Evolutionary conservation across 768 basidiomycete genomes (phyloP), one percentile per base, ranked within the genome.

Genomic region (Boletus tomentosulus): DNA sequence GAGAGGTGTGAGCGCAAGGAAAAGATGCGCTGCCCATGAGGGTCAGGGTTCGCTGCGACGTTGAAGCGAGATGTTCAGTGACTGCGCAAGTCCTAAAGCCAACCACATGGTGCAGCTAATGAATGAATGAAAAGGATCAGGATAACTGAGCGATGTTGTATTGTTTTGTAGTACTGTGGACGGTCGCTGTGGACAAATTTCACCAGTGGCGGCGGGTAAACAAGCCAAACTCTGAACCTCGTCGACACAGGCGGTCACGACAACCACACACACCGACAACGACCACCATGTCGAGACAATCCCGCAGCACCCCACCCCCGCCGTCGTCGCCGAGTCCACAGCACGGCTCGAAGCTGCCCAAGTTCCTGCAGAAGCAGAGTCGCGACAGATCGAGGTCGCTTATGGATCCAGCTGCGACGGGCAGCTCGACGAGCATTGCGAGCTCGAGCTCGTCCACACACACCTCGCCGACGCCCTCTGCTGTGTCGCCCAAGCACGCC

Each of bases 361-460:
- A 79, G 65, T 86, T 88, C 62, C 74, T 88, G 9, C 83, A 86
- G 64, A 87, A 85, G 56, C 77, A 80, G 62, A 65, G 69, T 31
- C 77, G 85, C 43, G 85, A 86, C 71, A 74, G 85, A 56, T 79
- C 81, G 22, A 82, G 76, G 71, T 82, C 84, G 24, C 68, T 77
- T 66, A 63, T 69, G 53, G 74, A 76, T 57, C 63, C 75, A 35
- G 58, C 62, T 33, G 66, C 63, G 57, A 72, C 68, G 35, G 66
- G 66, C 50, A 71, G 71, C 51, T 61, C 61, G 39, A 62, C 68
- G 58, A 73, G 70, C 63, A 68, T 71, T 51, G 71, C 70, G 46
- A 77, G 76, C 57, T 75, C 78, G 33, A 70, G 74, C 45, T 77
- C 77, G 63, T 74, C 73, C 55, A 43, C 58, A 2, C 60, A 60